phyloP scores from a whole-genome alignment of 169 alveolate species.

The Eimeria maxima region DNA sequence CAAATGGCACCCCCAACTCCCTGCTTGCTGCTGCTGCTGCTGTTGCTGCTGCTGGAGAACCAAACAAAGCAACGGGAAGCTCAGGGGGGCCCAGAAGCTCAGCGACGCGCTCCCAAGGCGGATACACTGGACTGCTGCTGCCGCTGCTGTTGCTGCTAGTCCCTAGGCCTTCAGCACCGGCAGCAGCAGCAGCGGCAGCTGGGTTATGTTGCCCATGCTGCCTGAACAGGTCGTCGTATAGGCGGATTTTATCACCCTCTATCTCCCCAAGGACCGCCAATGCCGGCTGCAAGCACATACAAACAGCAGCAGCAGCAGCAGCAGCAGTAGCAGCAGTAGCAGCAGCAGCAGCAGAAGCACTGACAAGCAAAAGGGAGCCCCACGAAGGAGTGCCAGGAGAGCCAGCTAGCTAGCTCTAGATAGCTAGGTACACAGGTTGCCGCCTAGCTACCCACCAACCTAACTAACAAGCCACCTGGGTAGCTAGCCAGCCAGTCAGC shows the following conservation, averaged over 20 bases:
- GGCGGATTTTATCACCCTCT: slow-evolving; percentile 31
- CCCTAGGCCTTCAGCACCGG: slow-evolving; percentile 36
- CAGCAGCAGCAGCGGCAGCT: slow-evolving; percentile 44
- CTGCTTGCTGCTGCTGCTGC: slow-evolving; percentile 58
- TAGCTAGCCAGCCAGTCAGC: no score
- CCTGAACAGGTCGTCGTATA: slow-evolving; percentile 74
- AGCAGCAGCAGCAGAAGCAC: no score
- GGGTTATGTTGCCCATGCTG: not conserved
- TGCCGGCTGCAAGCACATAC: slow-evolving; percentile 56
- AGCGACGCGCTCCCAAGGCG: slow-evolving; percentile 8
- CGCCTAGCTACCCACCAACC: no score
- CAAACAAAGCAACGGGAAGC: slow-evolving; percentile 14
- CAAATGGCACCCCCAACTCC: slow-evolving; percentile 18
- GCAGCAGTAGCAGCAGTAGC: not conserved
- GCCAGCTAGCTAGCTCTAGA: not conserved
- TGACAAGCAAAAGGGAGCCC: no score
- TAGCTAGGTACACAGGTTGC: not conserved
- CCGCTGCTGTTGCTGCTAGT: not conserved
- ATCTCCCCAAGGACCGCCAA: slow-evolving; percentile 67
- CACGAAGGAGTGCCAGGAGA: no score
- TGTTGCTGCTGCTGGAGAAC: slow-evolving; percentile 34
- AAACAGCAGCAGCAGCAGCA: slow-evolving; percentile 20
- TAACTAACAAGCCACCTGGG: no score
- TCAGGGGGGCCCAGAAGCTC: slow-evolving; percentile 51
- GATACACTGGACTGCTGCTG: slow-evolving; percentile 34